Evolutionary conservation across 139 green algal genomes (phyloP), one percentile per base, ranked within the genome.

Genomic region (Raphidocelis subcapitata): DNA sequence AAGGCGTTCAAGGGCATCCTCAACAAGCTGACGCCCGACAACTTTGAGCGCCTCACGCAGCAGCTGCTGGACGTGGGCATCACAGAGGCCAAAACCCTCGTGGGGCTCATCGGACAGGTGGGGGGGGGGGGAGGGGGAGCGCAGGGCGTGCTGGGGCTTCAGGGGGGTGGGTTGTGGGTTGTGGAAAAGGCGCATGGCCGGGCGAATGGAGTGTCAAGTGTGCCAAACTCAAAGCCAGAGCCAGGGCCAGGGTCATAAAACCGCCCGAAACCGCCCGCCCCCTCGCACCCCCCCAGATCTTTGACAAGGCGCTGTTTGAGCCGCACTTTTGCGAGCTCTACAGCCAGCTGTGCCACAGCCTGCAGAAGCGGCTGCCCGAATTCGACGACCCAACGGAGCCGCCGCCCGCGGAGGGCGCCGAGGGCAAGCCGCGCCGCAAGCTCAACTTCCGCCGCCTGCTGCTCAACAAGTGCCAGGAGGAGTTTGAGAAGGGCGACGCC

Each of bases 1-100:
- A 92, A 94, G 72, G 65, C 66, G 44, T 88, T 98, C 82, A 98
- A 97, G 88, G 85, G 77, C 37, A 84, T 97, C 51, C 87, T 99
- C 28, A 99, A 99, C 87, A 99, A 99, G 93, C 87, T 99, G 60
- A 99, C 95, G n/a, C 91, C 92, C 14, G 88, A 99, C 69, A 99
- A 98, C 79, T 99, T 97, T 76, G 93, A 97, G 26, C 86, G 83
- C 62, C 91, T 99, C 33, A 37, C 5, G 21, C 57, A 68, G 71
- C 87, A 97, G 84, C 87, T 98, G 51, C 62, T 97, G 24, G 86
- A 91, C 1, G 84, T 94, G 24, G 89, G 88, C 32, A 95, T 97
- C 81, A 79, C 79, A n/a, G 77, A 87, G 47, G 79, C 88, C 5
- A 67, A 90, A 61, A 98, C 92, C 0, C 82, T 99, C 65, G 75